Evolutionary conservation across 2,329 filamentous ascomycete species (phyloP), one percentile per base, ranked within the genome.

Genomic region (Hysterium pulicare): DNA sequence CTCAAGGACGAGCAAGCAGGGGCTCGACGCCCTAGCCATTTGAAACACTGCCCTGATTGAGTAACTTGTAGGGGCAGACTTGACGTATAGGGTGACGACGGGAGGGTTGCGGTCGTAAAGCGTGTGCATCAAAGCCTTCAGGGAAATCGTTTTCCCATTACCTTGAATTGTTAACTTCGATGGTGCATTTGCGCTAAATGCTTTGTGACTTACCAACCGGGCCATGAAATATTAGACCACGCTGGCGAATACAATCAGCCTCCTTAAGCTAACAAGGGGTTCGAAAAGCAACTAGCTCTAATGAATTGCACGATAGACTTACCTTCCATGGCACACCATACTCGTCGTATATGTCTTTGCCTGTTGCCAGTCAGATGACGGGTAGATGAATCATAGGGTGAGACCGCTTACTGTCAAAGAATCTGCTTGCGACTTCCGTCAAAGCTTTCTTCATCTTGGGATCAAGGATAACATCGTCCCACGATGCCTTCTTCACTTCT

Each of bases 281-380:
- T n/a, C n/a, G n/a, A n/a, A n/a, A n/a, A n/a, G n/a, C n/a, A n/a
- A n/a, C n/a, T n/a, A n/a, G n/a, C n/a, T n/a, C n/a, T n/a, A n/a
- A n/a, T n/a, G n/a, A n/a, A n/a, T n/a, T n/a, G n/a, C n/a, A n/a
- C n/a, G n/a, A n/a, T n/a, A n/a, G 19, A 22, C 34, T n/a, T 37
- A 37, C 34, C 34, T 72, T 74, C 72, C 72, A 74, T 1, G 72
- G 71, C 10, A 74, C 71, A 2, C 67, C 64, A 19, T 71, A 66
- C 21, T 68, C 58, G 15, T 63, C 54, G 50, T 74, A 74, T 4
- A 70, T 50, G 5, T 63, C 58, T 36, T 54, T 50, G 33, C 59
- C 15, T 74, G 73, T 21, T 74, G 55, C 30, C 83, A 76, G 56
- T 84, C 81, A 4, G n/a, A n/a, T n/a, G n/a, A 34, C 22, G 11